Percentiles rank a stretch among this genome's conserved stretches.
Evolutionary conservation across 345 rosid genomes (phyloP).

Genomic region (Isatis tinctoria): DNA sequence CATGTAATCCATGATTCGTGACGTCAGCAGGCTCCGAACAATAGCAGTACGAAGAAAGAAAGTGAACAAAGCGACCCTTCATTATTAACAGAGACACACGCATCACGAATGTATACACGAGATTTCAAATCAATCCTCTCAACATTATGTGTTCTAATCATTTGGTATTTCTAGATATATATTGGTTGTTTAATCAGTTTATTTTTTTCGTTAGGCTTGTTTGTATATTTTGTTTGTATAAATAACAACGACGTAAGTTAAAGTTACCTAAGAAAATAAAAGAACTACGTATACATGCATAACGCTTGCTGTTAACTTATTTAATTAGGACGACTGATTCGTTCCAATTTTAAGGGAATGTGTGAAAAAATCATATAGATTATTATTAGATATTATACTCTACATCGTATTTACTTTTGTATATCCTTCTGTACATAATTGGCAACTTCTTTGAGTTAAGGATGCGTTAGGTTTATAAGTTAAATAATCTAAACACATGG

Average conservation of each 20-base stretch:
- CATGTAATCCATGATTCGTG: neutral
- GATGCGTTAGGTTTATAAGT: neutral
- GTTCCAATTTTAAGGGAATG: neutral
- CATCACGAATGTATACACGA: slow-evolving; percentile 1
- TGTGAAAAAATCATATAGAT: neutral
- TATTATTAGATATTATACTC: neutral
- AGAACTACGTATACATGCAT: neutral
- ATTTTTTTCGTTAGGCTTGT: neutral
- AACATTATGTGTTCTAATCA: neutral
- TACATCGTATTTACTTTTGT: neutral
- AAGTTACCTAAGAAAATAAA: neutral
- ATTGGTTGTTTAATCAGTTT: neutral
- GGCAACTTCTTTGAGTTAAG: neutral
- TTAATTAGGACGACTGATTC: neutral
- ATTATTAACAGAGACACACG: neutral
- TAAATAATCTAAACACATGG: neutral
- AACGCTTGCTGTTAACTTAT: neutral
- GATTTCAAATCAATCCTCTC: slow-evolving; percentile 15
- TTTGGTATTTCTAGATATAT: neutral
- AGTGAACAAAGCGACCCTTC: neutral
- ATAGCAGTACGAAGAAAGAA: neutral
- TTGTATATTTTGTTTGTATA: neutral
- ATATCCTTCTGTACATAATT: neutral
- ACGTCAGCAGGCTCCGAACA: neutral
- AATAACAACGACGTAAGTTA: neutral